Conservation (phyloP, 192 early-diverging fungal genomes). For the Gigaspora rosea region DNA sequence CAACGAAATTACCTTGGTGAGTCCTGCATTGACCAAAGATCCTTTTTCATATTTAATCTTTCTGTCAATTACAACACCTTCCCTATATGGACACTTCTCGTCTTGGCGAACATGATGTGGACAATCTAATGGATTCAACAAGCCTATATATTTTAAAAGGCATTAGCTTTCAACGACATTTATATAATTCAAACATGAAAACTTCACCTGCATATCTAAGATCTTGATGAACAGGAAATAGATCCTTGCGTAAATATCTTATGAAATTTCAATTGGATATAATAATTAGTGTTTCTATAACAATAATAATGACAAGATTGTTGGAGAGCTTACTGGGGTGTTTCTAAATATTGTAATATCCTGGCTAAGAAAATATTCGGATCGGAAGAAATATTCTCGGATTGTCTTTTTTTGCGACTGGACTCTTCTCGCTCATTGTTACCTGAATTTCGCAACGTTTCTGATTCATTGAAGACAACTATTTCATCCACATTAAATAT, state of each 20-base stretch:
- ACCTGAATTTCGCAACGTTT: background rate
- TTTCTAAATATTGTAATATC: conserved; percentile 68
- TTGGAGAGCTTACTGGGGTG: conserved; percentile 53
- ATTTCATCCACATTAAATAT: conserved; percentile 70
- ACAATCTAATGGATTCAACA: conserved; percentile 65
- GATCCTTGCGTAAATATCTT: conserved; percentile 61
- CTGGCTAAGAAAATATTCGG: conserved; percentile 65
- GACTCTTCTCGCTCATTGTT: conserved; percentile 7
- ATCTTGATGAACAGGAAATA: conserved; percentile 69
- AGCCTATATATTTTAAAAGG: conserved; percentile 36
- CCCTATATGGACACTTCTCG: conserved; percentile 59
- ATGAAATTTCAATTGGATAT: background rate
- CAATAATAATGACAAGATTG: background rate
- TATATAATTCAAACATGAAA: background rate
- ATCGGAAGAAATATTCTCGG: conserved; percentile 46
- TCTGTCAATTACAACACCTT: conserved; percentile 59
- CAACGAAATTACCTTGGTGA: conserved; percentile 31
- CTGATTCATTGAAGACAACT: conserved; percentile 63
- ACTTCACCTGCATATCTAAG: conserved; percentile 57
- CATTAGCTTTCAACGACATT: background rate
- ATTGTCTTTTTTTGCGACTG: conserved; percentile 44
- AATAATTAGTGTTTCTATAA: background rate
- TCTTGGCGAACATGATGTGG: conserved; percentile 69
- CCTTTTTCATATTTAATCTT: conserved; percentile 30
- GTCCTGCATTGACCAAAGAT: conserved; percentile 55